A percentile compares a stretch with the other conserved stretches of the same genome.
Conservation (phyloP, 208 protist genomes). For the Phytomonas serpens region DNA sequence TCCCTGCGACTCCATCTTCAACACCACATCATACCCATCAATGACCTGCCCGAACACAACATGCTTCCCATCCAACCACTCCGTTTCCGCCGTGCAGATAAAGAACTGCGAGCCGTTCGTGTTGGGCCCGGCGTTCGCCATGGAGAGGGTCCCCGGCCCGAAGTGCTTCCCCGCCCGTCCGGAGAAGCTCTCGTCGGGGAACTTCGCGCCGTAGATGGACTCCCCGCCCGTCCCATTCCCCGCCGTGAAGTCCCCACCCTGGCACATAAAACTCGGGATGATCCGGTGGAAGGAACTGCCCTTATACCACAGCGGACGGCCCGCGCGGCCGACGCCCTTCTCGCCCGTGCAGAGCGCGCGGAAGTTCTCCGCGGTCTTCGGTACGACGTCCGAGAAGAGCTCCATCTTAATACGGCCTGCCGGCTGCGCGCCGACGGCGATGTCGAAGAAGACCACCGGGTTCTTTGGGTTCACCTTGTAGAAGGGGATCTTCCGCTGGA, state of each 20-base stretch:
- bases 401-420: conserved; percentile 38
- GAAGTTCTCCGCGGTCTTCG: conserved; percentile 67
- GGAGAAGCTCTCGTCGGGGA: conserved; percentile 43
- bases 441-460: conserved; percentile 51
- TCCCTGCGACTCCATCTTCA: conserved; percentile 76
- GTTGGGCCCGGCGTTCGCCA: conserved; percentile 91
- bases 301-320: conserved; percentile 18
- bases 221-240: conserved; percentile 50
- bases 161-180: conserved; percentile 58
- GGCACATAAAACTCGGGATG: conserved; percentile 52
- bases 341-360: conserved; percentile 47
- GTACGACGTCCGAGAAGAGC: conserved; percentile 42
- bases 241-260: conserved; percentile 52
- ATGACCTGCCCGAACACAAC: conserved; percentile 94
- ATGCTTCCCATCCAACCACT: conserved; percentile 94
- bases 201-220: conserved; percentile 57
- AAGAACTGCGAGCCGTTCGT: conserved; percentile 93
- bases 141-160: conserved; percentile 71
- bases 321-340: conserved; percentile 42
- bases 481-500: conserved; percentile 66
- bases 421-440: conserved; percentile 28
- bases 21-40: conserved; percentile 80
- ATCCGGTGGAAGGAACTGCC: conserved; percentile 42
- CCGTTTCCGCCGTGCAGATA: conserved; percentile 70
- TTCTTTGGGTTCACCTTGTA: conserved; percentile 76